Evolutionary conservation across 2,329 filamentous ascomycete species (phyloP), one percentile per base, ranked within the genome.

Genomic region (Emmonsiellopsis sp.): DNA sequence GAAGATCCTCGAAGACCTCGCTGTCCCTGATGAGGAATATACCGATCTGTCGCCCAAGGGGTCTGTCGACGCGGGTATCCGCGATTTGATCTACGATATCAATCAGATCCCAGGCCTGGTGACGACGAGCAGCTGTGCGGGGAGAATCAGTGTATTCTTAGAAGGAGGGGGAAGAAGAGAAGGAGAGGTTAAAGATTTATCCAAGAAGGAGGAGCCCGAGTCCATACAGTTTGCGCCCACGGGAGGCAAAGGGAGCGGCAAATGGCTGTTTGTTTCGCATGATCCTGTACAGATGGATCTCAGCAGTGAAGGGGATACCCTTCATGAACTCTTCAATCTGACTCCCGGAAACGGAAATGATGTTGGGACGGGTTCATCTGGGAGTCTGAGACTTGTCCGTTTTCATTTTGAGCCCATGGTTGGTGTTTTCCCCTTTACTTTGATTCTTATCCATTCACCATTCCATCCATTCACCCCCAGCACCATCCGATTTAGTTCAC

Each of bases 321-420:
- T 68, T 59, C 66, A 66, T 60, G 57, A 63, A 55, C 55, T 72
- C 55, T 71, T 81, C 61, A 73, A 75, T 2, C 68, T 80, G 57
- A 61, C 68, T 11, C 68, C 61, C 47, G 65, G 62, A 13, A 51
- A 61, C 56, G 66, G 64, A 11, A 61, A 62, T 52, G 55, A 62
- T 52, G 55, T 67, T 58, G 52, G 63, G 60, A 50, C 66, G 66
- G 53, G 69, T 71, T 62, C 75, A 79, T 63, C 70, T 80, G 68
- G 78, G 44, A 59, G 62, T 15, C 61, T 65, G 57, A 70, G 76
- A 53, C 75, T 77, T 57, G 76, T 95, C 50, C 89, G 92, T 69
- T 87, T 95, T 72, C 93, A 95, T 70, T 96, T 94, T 65, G 91
- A 96, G 68, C 89, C 91, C 4, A 90, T 96, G 89, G 91, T 95